Evolutionary conservation across 495 filamentous ascomycete species (phyloP).

Genomic region (Xylona heveae): DNA sequence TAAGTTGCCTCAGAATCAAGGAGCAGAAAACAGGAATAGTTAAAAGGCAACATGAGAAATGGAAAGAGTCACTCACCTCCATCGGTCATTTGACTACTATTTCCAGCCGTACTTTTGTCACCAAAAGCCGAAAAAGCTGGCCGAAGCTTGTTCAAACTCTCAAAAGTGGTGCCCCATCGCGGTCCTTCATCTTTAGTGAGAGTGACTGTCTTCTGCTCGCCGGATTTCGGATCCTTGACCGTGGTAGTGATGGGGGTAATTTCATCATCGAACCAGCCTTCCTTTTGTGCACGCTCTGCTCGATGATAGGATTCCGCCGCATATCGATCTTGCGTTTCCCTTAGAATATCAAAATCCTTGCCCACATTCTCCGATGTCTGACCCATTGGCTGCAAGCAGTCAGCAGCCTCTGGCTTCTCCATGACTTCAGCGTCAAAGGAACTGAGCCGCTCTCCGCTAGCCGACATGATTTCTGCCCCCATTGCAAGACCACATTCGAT

Average conservation of each 20-base stretch:
- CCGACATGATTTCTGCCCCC: slow-evolving; percentile 75
- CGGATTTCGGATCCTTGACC: slow-evolving; percentile 65
- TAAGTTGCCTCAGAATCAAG: too few species aligned
- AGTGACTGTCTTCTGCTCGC: slow-evolving; percentile 53
- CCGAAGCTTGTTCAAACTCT: slow-evolving; percentile 63
- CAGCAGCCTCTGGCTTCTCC: slow-evolving; percentile 50
- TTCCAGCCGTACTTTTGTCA: slow-evolving; percentile 77
- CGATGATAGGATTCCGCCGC: slow-evolving; percentile 71
- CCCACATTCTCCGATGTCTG: slow-evolving; percentile 97
- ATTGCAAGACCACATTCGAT: slow-evolving; percentile 80
- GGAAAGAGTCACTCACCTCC: slow-evolving; percentile 27
- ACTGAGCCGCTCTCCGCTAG: slow-evolving; percentile 38
- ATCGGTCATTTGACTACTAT: slow-evolving; percentile 88
- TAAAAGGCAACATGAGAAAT: slow-evolving; percentile 11
- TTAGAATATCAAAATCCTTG: slow-evolving; percentile 64
- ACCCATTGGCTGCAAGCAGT: slow-evolving; percentile 91
- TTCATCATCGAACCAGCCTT: slow-evolving; percentile 83
- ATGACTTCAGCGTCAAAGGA: slow-evolving; percentile 66
- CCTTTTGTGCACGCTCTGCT: slow-evolving; percentile 78
- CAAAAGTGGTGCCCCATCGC: slow-evolving; percentile 71
- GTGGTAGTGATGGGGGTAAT: slow-evolving; percentile 68
- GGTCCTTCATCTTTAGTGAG: slow-evolving; percentile 75
- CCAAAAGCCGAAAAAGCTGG: slow-evolving; percentile 83
- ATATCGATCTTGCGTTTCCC: slow-evolving; percentile 64
- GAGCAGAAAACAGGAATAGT: background rate